Evolutionary conservation across 129 eudicot species (phyloP), one percentile per base, ranked within the genome.

Genomic region (Rutidosis leptorrhynchoides): DNA sequence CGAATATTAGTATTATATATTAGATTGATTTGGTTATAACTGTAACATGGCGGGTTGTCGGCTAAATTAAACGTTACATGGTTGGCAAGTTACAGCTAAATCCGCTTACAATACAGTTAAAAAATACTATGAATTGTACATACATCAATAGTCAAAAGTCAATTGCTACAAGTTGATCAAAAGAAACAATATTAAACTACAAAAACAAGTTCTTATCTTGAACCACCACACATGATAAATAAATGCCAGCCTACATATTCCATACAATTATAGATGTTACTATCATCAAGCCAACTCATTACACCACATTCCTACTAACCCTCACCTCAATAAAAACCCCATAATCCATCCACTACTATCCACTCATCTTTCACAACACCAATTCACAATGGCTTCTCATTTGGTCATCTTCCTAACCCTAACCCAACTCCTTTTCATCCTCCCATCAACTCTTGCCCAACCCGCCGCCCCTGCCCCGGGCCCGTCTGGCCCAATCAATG

Each of bases 381-480:
- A 23, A 70, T 62, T 65, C 27, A 67, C 68, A 49, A 70, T 78
- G 72, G 71, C 79, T 42, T 29, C 67, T 2, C 27, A 58, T 61
- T 43, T 70, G 63, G 25, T 76, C 69, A 26, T 69, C 5, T 69
- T 75, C 57, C 64, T 63, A 53, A 19, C 71, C 29, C 79, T 79
- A 7, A 70, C 77, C 35, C 3, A 71, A 56, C 65, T 74, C 78
- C 30, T 71, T 62, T 42, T 70, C 61, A 68, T 81, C 48, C 59
- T 76, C 63, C 71, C 61, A 5, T 65, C 60, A 58, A 66, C 48
- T 32, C 58, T 42, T 0, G 75, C 95, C 42, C 83, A 79, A 62
- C 37, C 80, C 7, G 58, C 84, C 0, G 93, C 96, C 2, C 95
- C 95, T 0, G 86, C 79, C 25, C 90, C 96, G 0, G 74, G 71